Evolutionary conservation across 75 land plant species (phyloP).

Genomic region (Selaginella moellendorffii): DNA sequence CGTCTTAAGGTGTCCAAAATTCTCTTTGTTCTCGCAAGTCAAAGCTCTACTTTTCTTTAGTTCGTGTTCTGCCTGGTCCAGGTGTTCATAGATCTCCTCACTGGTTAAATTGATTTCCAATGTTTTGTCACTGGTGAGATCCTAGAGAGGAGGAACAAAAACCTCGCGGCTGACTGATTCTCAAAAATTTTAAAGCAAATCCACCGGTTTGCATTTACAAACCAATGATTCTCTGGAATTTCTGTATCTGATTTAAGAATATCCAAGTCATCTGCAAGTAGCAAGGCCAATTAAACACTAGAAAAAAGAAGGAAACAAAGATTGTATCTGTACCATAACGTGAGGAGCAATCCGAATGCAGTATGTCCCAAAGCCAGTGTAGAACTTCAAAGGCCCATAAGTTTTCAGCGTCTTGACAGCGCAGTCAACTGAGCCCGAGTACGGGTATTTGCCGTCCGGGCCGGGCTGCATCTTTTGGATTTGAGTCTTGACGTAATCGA

Average conservation of each 20-base stretch:
- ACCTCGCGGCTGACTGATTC: too few relatives aligned
- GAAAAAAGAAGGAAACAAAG: not conserved
- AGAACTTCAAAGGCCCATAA: slow-evolving; percentile 5
- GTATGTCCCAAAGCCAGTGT: slow-evolving; percentile 6
- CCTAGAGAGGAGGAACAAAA: too few relatives aligned
- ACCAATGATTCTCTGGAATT: not conserved
- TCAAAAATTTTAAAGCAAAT: too few relatives aligned
- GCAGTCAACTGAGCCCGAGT: not conserved
- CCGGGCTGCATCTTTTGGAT: slow-evolving; percentile 9
- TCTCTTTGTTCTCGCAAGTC: too few relatives aligned
- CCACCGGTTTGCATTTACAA: not conserved
- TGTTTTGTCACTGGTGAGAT: too few relatives aligned
- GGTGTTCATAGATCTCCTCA: too few relatives aligned
- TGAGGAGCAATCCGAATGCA: slow-evolving; percentile 7
- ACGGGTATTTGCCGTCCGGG: slow-evolving; percentile 10
- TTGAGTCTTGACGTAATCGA: slow-evolving; percentile 7
- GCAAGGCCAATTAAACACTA: not conserved
- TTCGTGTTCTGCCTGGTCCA: too few relatives aligned
- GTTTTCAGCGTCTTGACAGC: slow-evolving; percentile 2
- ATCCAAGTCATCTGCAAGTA: not conserved
- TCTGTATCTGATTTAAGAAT: not conserved
- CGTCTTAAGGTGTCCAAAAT: too few relatives aligned
- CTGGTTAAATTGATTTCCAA: too few relatives aligned
- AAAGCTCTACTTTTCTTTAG: too few relatives aligned
- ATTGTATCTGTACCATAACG: not conserved